These are phyloP conservation scores for Mycena vulgaris DNA, from an alignment of 768 basidiomycete genomes.

Conservation along the genomic window DNA sequence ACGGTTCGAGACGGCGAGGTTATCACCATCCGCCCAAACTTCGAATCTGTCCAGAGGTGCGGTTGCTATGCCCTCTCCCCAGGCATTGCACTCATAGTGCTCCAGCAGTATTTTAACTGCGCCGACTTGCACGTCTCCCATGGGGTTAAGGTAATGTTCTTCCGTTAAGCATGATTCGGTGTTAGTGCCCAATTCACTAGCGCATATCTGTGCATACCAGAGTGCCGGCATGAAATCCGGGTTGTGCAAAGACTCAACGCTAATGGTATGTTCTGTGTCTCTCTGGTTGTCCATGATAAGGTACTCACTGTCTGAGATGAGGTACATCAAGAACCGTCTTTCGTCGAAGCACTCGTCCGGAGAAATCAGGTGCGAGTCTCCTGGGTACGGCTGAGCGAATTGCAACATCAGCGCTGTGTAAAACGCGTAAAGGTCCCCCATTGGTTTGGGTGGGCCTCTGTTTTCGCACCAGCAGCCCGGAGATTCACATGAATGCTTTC, in stretches of 20 bases:
- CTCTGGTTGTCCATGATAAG: neutral
- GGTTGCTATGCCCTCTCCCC: neutral
- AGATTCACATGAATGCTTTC: neutral
- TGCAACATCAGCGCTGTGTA: neutral
- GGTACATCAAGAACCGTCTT: neutral
- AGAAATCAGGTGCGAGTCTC: neutral
- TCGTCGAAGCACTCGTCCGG: neutral
- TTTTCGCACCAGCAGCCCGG: too few species aligned
- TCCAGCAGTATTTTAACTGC: neutral
- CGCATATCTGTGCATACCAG: neutral
- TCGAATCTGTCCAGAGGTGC: neutral
- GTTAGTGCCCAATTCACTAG: neutral
- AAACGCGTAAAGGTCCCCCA: neutral
- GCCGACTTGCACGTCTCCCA: neutral
- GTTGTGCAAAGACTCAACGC: neutral
- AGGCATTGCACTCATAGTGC: neutral
- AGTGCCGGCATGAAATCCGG: neutral
- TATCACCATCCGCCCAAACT: neutral
- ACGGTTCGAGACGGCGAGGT: neutral
- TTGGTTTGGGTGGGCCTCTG: neutral
- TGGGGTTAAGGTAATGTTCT: neutral
- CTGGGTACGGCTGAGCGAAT: neutral
- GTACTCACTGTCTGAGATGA: neutral
- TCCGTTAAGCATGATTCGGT: neutral
- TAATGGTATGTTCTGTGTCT: neutral